Percentiles rank a stretch among this genome's conserved stretches.
These are phyloP conservation scores for Solanum clarkiae DNA, from an alignment of 257 asterid genomes.

Conservation along the genomic window DNA sequence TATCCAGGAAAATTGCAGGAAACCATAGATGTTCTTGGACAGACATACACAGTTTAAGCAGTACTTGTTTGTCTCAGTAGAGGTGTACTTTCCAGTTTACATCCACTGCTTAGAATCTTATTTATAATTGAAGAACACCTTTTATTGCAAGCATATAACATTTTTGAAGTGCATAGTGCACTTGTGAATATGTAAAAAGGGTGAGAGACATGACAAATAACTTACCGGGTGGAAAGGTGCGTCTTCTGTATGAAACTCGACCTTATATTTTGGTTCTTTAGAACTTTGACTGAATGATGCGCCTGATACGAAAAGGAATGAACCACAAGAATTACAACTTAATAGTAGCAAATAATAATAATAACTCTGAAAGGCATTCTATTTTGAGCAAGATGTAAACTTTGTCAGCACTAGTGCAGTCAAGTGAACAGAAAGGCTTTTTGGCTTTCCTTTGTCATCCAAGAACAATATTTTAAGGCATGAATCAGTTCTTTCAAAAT, in stretches of 20 bases:
- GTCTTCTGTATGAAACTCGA: constrained; percentile 77
- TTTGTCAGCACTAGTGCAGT: background rate
- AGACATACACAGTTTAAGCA: background rate
- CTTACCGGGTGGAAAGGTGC: constrained; percentile 77
- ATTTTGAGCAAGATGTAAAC: background rate
- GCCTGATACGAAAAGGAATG: constrained; percentile 26
- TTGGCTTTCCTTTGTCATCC: background rate
- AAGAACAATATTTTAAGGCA: background rate
- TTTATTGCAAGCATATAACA: background rate
- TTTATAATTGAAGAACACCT: background rate
- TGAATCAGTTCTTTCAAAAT: background rate
- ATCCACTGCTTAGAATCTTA: background rate
- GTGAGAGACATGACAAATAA: background rate
- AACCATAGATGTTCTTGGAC: background rate
- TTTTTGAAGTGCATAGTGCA: background rate
- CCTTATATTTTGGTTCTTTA: constrained; percentile 79
- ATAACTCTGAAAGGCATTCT: background rate
- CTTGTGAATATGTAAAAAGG: background rate
- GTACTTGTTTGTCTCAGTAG: background rate
- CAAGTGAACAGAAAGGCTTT: background rate
- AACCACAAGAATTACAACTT: background rate
- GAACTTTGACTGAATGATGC: constrained; percentile 65
- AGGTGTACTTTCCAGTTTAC: background rate
- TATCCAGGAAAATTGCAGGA: background rate
- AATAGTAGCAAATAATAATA: background rate